These are phyloP conservation scores for Hippophae tibetana DNA, from an alignment of 306 rosid species.

Conservation along the genomic window DNA sequence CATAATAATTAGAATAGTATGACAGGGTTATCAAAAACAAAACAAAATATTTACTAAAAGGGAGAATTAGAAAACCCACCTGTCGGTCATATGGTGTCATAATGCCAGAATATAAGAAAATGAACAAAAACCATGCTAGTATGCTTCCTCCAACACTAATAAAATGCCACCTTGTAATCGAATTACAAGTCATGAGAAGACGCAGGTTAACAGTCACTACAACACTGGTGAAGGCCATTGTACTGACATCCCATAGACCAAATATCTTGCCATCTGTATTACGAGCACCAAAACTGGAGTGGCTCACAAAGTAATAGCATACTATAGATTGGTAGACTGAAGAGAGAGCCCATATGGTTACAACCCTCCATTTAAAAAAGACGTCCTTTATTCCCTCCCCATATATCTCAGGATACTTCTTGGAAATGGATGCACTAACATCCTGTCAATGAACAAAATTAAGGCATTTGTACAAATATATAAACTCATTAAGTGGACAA, in stretches of 20 bases:
- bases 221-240: slow-evolving; percentile 89
- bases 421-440: slow-evolving; percentile 83
- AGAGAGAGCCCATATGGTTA: slow-evolving; percentile 81
- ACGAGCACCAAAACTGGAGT: slow-evolving; percentile 44
- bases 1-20: slow-evolving; percentile 8
- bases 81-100: slow-evolving; percentile 53
- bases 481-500: neutral
- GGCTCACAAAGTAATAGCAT: slow-evolving; percentile 54
- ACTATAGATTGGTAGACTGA: slow-evolving; percentile 82
- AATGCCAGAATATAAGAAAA: slow-evolving; percentile 63
- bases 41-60: neutral
- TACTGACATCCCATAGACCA: slow-evolving; percentile 94
- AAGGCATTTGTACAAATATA: neutral
- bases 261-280: slow-evolving; percentile 62
- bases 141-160: slow-evolving; percentile 93
- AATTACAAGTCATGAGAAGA: slow-evolving; percentile 75
- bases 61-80: slow-evolving; percentile 36
- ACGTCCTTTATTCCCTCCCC: slow-evolving; percentile 74
- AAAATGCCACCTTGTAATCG: slow-evolving; percentile 84
- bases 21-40: slow-evolving; percentile 6
- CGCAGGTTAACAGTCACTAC: slow-evolving; percentile 83
- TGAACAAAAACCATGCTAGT: slow-evolving; percentile 75
- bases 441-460: slow-evolving; percentile 39
- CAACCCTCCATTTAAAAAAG: slow-evolving; percentile 86
- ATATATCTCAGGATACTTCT: slow-evolving; percentile 90